Percentiles rank a stretch among this genome's conserved stretches.
These are phyloP conservation scores for Russula sp. DNA, from an alignment of 768 basidiomycete genomes.

Conservation along the genomic window DNA sequence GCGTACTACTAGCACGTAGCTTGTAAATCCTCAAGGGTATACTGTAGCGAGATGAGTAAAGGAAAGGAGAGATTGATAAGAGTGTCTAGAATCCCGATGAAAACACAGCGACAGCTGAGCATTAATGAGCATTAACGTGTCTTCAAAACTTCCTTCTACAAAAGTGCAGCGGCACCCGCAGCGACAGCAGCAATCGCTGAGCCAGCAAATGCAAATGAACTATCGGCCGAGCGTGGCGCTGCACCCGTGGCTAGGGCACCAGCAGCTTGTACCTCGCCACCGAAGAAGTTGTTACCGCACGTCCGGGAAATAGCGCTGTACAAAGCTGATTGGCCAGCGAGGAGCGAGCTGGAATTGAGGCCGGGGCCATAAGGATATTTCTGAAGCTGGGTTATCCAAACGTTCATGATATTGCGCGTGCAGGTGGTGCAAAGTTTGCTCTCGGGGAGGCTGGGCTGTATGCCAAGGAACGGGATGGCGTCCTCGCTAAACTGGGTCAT, in stretches of 20 bases:
- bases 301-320: conserved; percentile 53
- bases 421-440: conserved; percentile 70
- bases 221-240: conserved; percentile 25
- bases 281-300: conserved; percentile 71
- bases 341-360: conserved; percentile 47
- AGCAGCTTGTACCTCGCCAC: conserved; percentile 58
- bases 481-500: conserved; percentile 42
- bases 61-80: background rate
- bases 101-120: background rate
- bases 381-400: conserved; percentile 75
- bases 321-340: conserved; percentile 56
- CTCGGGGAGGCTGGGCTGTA: conserved; percentile 43
- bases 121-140: background rate
- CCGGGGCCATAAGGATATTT: conserved; percentile 70
- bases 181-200: conserved; percentile 31
- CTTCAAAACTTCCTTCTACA: conserved; percentile 12
- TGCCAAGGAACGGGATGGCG: conserved; percentile 79
- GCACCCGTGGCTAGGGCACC: conserved; percentile 43
- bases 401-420: conserved; percentile 64
- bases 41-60: conserved; percentile 15
- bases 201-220: conserved; percentile 27
- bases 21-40: conserved; percentile 13
- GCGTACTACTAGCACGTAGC: background rate
- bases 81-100: background rate
- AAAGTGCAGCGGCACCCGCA: conserved; percentile 28